A percentile compares a stretch with the other conserved stretches of the same genome.
Conservation (phyloP, 352 stramenopile genomes). For the Phytophthora melonis region DNA sequence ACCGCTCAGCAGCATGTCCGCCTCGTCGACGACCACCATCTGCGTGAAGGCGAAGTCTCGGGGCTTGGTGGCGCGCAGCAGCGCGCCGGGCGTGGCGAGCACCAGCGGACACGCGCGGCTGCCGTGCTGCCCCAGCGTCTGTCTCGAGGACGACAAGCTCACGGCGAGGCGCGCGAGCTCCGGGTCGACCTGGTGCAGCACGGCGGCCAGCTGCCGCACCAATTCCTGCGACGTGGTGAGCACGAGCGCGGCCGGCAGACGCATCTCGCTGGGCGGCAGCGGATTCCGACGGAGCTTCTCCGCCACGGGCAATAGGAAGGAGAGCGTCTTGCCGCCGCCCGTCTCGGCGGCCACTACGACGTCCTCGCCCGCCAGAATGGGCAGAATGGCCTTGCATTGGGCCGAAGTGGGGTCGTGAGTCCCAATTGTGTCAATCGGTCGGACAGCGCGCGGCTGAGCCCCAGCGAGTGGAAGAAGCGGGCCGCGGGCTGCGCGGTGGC, state of each 20-base stretch:
- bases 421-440: conserved; percentile 49
- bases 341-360: conserved; percentile 96
- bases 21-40: conserved; percentile 81
- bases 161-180: conserved; percentile 48
- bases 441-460: conserved; percentile 45
- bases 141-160: conserved; percentile 66
- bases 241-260: conserved; percentile 71
- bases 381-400: conserved; percentile 69
- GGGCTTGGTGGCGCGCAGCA: conserved; percentile 71
- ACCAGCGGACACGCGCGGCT: conserved; percentile 57
- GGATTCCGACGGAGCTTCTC: conserved; percentile 34
- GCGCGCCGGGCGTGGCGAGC: conserved; percentile 68
- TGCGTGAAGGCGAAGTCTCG: conserved; percentile 82
- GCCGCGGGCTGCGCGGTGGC: not conserved
- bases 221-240: conserved; percentile 91
- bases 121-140: conserved; percentile 44
- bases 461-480: conserved; percentile 67
- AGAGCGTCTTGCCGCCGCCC: conserved; percentile 96
- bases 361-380: conserved; percentile 65
- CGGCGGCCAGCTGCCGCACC: conserved; percentile 70
- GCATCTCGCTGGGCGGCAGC: conserved; percentile 47
- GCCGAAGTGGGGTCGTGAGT: conserved; percentile 58
- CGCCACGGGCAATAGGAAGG: conserved; percentile 95
- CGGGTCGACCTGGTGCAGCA: conserved; percentile 53
- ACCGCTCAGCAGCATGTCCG: conserved; percentile 82